Evolutionary conservation across 257 asterid genomes (phyloP), one percentile per base, ranked within the genome.

Genomic region (Solanum neorickii): DNA sequence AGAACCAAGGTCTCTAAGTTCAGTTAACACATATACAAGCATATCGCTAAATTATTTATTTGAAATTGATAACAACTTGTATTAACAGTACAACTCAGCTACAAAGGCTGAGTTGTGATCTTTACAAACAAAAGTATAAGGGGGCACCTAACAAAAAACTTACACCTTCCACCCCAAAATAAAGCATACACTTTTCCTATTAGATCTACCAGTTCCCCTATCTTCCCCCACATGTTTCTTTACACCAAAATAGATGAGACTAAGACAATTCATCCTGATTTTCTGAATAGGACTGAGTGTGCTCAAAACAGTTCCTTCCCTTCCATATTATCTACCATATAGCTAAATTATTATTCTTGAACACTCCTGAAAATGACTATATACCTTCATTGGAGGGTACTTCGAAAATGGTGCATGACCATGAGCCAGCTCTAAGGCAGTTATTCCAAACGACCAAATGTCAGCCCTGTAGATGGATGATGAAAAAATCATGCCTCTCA

Each of bases 341-440:
- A 74, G 31, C 52, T 21, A 74, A 62, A 39, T 66, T 12, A n/a
- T 87, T 82, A 21, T 87, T 68, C n/a, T 59, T 42, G 33, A 75
- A 39, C 65, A 15, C 68, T 66, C 83, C 82, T 83, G 44, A 82
- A 89, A 65, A 49, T 56, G 12, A 20, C 83, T 86, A 70, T 15
- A 75, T 83, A 97, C 99, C 99, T 97, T 97, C 99, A 97, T 93
- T 86, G 99, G 99, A 87, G 99, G 99, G 91, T 96, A 96, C 92
- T 96, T 97, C 37, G 99, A 97, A 93, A 97, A 97, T 88, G 99
- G 99, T 37, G 99, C 99, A 85, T 97, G 99, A 72, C 99, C 99
- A 93, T 97, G 99, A 88, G 99, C 99, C 91, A 97, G 91, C 93
- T 97, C 99, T 87, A 97, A 92, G 39, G 99, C 99, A 85, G 99